Conservation (phyloP, 345 rosid genomes). For the Linum lewisii region DNA sequence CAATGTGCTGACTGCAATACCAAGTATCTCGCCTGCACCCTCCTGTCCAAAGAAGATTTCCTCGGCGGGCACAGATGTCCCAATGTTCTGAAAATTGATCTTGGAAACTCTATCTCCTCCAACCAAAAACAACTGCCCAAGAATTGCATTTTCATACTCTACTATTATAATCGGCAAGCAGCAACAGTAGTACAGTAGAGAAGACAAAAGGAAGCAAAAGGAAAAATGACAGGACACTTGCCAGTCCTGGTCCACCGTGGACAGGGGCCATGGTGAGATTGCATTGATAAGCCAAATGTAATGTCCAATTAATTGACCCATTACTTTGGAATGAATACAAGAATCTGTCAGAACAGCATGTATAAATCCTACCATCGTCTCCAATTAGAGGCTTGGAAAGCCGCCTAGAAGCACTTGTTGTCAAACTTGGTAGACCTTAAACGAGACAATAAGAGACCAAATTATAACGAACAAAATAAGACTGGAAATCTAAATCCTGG, state of each 20-base stretch:
- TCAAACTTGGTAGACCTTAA: background rate
- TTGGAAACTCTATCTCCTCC: slow-evolving; percentile 63
- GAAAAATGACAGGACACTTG: slow-evolving; percentile 6
- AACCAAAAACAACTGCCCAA: slow-evolving; percentile 54
- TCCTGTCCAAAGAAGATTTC: slow-evolving; percentile 47
- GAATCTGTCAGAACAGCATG: slow-evolving; percentile 50
- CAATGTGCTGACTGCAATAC: slow-evolving; percentile 53
- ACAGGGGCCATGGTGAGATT: slow-evolving; percentile 40
- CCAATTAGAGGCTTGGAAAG: slow-evolving; percentile 66
- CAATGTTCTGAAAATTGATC: slow-evolving; percentile 27
- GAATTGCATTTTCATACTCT: background rate
- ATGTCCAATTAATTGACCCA: slow-evolving; percentile 71
- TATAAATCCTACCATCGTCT: slow-evolving; percentile 54
- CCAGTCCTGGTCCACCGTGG: slow-evolving; percentile 54
- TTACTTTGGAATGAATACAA: slow-evolving; percentile 63
- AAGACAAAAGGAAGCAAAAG: no score
- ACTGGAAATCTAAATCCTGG: no score
- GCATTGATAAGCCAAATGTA: slow-evolving; percentile 53
- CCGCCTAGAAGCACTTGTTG: slow-evolving; percentile 17
- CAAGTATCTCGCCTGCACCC: slow-evolving; percentile 35
- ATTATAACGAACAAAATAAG: no score
- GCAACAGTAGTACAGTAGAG: no score
- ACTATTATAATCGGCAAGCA: slow-evolving; percentile 7
- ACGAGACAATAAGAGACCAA: no score
- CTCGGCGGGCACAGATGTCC: slow-evolving; percentile 31